These are phyloP conservation scores for Leccinellum rugosiceps DNA, from an alignment of 768 basidiomycete species.

Conservation along the genomic window DNA sequence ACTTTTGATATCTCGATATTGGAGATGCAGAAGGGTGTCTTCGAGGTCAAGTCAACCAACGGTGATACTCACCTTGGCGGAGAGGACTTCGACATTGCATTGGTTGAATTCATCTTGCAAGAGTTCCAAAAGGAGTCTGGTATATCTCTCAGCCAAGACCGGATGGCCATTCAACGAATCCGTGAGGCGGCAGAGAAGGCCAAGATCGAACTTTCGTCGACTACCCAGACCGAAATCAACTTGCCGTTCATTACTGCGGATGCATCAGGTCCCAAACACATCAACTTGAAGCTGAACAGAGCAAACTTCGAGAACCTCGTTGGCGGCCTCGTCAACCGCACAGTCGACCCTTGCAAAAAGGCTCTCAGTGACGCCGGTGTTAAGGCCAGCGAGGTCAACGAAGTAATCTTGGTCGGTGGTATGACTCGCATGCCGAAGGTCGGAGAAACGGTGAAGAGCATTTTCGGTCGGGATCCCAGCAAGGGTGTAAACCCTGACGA, in stretches of 20 bases:
- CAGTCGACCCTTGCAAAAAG: constrained; percentile 96
- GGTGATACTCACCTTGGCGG: constrained; percentile 98
- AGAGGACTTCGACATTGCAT: constrained; percentile 93
- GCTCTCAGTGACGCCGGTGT: constrained; percentile 91
- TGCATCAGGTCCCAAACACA: constrained; percentile 93
- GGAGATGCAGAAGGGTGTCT: constrained; percentile 99
- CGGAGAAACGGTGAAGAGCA: constrained; percentile 76
- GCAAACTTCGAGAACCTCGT: constrained; percentile 91
- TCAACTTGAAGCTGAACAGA: constrained; percentile 87
- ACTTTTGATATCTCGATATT: constrained; percentile 99
- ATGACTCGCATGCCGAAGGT: constrained; percentile 99
- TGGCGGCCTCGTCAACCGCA: constrained; percentile 77
- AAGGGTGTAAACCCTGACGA: constrained; percentile 99
- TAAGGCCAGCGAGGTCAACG: constrained; percentile 89
- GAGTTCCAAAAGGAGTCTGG: constrained; percentile 96
- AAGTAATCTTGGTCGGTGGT: constrained; percentile 97
- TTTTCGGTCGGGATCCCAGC: constrained; percentile 95
- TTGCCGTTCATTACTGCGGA: constrained; percentile 98
- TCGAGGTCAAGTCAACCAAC: constrained; percentile 99
- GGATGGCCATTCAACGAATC: constrained; percentile 98
- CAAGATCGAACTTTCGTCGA: constrained; percentile 96
- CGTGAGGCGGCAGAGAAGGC: constrained; percentile 99
- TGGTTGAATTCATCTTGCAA: constrained; percentile 80
- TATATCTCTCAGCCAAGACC: constrained; percentile 76
- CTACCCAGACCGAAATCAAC: constrained; percentile 95